These are phyloP conservation scores for Musa troglodytarum DNA, from an alignment of 176 grass and related monocot genomes.

Conservation along the genomic window DNA sequence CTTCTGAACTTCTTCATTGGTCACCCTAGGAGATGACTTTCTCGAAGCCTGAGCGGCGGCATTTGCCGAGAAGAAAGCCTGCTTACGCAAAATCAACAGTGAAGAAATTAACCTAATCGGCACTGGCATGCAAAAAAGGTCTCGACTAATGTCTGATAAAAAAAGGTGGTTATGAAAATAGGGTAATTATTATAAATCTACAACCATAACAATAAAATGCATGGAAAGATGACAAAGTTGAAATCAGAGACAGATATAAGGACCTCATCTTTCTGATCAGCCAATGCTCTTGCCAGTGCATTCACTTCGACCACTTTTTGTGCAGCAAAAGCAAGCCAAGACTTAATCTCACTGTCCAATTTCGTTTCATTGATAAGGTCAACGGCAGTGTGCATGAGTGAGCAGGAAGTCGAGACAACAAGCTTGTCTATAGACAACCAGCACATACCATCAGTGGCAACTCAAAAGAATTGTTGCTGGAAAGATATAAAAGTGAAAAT, in stretches of 20 bases:
- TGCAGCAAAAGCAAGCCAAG: slow-evolving; percentile 96
- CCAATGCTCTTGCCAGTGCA: slow-evolving; percentile 81
- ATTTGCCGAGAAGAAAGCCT: slow-evolving; percentile 86
- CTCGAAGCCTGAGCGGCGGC: slow-evolving; percentile 78
- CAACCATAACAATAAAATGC: background rate
- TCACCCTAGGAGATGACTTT: slow-evolving; percentile 80
- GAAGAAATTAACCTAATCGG: no score
- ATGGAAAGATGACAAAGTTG: background rate
- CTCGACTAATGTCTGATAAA: no score
- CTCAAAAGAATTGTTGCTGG: background rate
- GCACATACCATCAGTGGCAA: slow-evolving; percentile 12
- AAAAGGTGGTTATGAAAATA: no score
- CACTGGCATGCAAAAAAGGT: no score
- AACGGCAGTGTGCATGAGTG: slow-evolving; percentile 91
- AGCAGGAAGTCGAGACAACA: slow-evolving; percentile 94
- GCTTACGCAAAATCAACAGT: background rate
- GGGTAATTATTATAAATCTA: background rate
- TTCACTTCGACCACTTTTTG: slow-evolving; percentile 98
- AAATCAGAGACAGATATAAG: background rate
- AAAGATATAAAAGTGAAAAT: slow-evolving; percentile 17
- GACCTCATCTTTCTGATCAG: slow-evolving; percentile 74
- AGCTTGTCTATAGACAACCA: slow-evolving; percentile 48
- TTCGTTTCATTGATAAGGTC: slow-evolving; percentile 94
- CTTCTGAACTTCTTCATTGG: slow-evolving; percentile 80
- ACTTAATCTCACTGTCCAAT: slow-evolving; percentile 84